Evolutionary conservation across 164 flowering plant genomes (phyloP), one percentile per base, ranked within the genome.

Genomic region (Malania oleifera): DNA sequence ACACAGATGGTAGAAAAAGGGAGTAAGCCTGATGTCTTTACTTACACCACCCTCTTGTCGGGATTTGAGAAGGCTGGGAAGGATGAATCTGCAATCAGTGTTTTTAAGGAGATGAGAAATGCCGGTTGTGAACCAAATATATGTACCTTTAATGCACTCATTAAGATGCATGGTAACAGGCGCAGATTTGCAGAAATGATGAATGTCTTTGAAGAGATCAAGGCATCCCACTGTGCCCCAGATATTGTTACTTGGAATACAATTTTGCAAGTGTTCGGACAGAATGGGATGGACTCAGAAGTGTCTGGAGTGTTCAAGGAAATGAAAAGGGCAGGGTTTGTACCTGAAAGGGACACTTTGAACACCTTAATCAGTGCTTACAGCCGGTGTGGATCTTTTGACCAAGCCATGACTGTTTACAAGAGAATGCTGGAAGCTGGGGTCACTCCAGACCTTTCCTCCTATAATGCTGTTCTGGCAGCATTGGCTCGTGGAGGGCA

Each of bases 201-300:
- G 96, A 80, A 80, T 54, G 69, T 85, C 47, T 86, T 90, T 60
- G 89, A 88, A 44, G 95, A 88, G 62, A 84, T 93, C 8, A 75
- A 76, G 66, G 59, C 44, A 17, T 77, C 80, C 60, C 73, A 72
- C 25, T 85, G 82, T 57, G 44, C 65, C 19, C 89, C 97, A 0
- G 96, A 93, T 75, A 82, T 93, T 53, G 92, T 88, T 37, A 90
- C 99, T 26, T 93, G 99, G 99, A 93, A 90, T 59, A 82, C 91
- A 18, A 80, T 90, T 52, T 54, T 90, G 73, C 77, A 89, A 3
- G 96, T 90, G 23, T 88, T 93, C 74, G 99, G 96, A 47, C 91
- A 88, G 65, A 93, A 86, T 66, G 91, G 88, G 27, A 83, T 90
- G 99, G 91, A 81, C 54, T 66, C 89, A 0, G 96, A 90, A 72